Base-by-base conservation (phyloP, 495 filamentous ascomycete genomes). In the Penicillium waksmanii region DNA sequence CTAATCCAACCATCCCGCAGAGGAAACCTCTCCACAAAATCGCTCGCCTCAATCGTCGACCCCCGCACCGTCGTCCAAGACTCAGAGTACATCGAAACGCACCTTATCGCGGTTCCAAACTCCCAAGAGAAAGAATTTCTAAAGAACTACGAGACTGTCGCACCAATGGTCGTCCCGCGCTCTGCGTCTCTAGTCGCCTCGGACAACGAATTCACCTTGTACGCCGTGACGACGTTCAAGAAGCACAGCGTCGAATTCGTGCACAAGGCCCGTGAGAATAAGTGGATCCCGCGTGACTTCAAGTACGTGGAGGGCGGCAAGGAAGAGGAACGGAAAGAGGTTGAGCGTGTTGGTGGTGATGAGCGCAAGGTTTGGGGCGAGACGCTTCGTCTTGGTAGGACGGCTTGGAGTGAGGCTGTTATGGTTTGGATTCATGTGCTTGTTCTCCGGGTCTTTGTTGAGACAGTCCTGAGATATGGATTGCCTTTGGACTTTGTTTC, bases 21-120 rank as follows among this genome's bases (percentile, higher is more conserved):
- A 52, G 95, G 95, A 58, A 98, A 97, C 74, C 91, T 98, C 48
- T 84, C 93, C 31, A 96, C 92, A 58, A 93, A 92, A 66, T 97
- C 93, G 40, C 90, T 98, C 64, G 84, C 89, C n/a, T 85, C 90
- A 2, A 84, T 98, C 56, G 87, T 98, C 65, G 82, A 91, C 66
- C 92, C 93, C 18, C 80, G 79, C 53, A 73, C 88, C 55, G 82
- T 98, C 36, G 84, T 97, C 56, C 90, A 89, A 67, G 84, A 96
- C 68, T 96, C 92, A 44, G 96, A 98, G 77, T 98, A 96, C 78
- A 85, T 98, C 64, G 92, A 97, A 76, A 97, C 93, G 18, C 93
- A 97, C 67, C 85, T 98, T 11, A 78, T 98, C 62, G 95, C 89
- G 27, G 90, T 98, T 4, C 95, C 95, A 2, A 84, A 81, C 17